Evolutionary conservation across 768 basidiomycete genomes (phyloP), one percentile per base, ranked within the genome.

Genomic region (Rhizopogon sp.): DNA sequence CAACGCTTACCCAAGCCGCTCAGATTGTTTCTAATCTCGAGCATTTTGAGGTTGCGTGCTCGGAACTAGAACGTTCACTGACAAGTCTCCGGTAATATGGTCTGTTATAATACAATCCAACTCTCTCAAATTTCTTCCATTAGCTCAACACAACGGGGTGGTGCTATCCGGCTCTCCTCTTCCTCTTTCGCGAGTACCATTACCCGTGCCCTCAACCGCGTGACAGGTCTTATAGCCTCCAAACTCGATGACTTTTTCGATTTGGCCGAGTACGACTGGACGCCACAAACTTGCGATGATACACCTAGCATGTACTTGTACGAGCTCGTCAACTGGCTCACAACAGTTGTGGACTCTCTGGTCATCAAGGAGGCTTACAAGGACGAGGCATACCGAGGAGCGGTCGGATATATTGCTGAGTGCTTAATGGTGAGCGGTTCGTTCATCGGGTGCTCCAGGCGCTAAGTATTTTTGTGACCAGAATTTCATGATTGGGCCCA

Each of bases 211-310:
- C 78, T 86, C 45, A 74, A 77, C 33, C 87, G 93, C 5, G 90
- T 98, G 60, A 85, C 87, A 16, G 77, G 78, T 10, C 79, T 96
- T 43, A 95, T 98, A 63, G 82, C 84, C 7, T 88, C 89, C 20
- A 98, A 99, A 67, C 84, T 98, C 6, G 91, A 96, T 64, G 90
- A 93, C 62, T 96, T 96, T 75, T 96, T 97, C 67, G 97, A 93
- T 56, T 77, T 96, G 42, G 88, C 95, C 4, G 92, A 96, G 71
- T 98, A 98, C 67, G 86, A 95, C 63, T 98, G 94, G 94, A 88
- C 87, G 37, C 89, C 93, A 8, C 74, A 76, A 35, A 68, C 74
- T 10, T 81, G 83, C 35, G 87, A 90, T 66, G 77, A 80, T 55
- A 83, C 83, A 37, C 93, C 95, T 43, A 95, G 92, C 80, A 88